Evolutionary conservation across 2,329 filamentous ascomycete genomes (phyloP), one percentile per base, ranked within the genome.

Genomic region (Nothophoma quercina): DNA sequence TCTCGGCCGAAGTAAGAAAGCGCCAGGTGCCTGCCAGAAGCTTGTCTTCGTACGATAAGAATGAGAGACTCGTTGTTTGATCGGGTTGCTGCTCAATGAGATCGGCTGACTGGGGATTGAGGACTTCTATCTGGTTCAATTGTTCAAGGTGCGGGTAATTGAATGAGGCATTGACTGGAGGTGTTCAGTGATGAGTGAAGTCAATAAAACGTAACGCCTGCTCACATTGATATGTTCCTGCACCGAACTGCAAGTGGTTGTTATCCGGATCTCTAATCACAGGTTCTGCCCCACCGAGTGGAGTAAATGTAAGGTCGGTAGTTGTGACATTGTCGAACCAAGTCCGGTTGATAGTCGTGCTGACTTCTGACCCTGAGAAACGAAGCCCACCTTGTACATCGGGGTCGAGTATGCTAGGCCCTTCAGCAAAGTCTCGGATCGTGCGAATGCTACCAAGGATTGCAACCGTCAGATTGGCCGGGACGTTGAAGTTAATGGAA

Each of bases 1-100:
- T 89, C 85, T 9, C 85, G 79, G 0, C 85, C 85, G 70, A 88
- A 88, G 62, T 88, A 88, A 88, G 68, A 59, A 88, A 88, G 1
- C 85, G 75, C 86, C 85, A 88, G 4, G 83, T 84, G 9, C 85
- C 85, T 1, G 86, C 85, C 2, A 87, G 75, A 0, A 88, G 74
- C 58, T 88, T 88, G 25, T 84, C 75, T 0, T 77, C 82, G 58
- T 88, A 88, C 0, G 86, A 88, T 4, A 88, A 73, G 68, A 88
- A 88, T 0, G 84, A 83, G 0, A 88, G 70, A 0, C 84, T 83
- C 0, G 75, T 76, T 1, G 80, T 78, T 45, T 83, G 77, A 30
- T 77, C 78, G 0, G 77, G 69, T 23, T 79, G 71, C 35, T 82
- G 69, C 0, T 69, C 55, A 21, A 82, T 78, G 3, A 87, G 69